A percentile compares a stretch with the other conserved stretches of the same genome.
phyloP scores from a whole-genome alignment of 2,329 filamentous ascomycete species.

The Fusarium globosum region DNA sequence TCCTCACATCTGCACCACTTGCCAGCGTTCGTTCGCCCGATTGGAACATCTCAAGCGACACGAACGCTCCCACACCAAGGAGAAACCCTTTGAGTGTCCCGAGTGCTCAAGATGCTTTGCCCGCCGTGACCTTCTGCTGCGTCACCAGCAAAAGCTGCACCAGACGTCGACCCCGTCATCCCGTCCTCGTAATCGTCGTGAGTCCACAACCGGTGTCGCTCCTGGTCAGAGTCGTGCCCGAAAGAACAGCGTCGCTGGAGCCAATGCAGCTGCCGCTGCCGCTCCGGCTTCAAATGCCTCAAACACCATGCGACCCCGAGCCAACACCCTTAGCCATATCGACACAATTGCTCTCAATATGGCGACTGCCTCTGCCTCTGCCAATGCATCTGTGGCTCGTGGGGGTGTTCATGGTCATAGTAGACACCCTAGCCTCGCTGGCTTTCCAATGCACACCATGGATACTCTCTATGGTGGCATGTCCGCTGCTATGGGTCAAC shows the following conservation, averaged over 20 bases:
- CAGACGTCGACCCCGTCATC: conserved; percentile 90
- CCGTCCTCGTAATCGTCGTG: conserved; percentile 86
- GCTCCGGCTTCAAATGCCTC: conserved; percentile 59
- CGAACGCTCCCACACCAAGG: conserved; percentile 97
- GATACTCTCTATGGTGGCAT: conserved; percentile 78
- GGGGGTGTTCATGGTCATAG: conserved; percentile 65
- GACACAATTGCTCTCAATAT: conserved; percentile 81
- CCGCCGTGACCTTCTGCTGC: conserved; percentile 86
- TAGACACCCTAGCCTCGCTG: conserved; percentile 80
- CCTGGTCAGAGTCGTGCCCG: conserved; percentile 79
- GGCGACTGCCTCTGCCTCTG: conserved; percentile 67
- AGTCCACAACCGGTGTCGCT: conserved; percentile 82
- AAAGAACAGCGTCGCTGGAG: conserved; percentile 87
- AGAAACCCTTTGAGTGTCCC: conserved; percentile 98
- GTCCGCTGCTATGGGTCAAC: conserved; percentile 74
- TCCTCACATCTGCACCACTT: conserved; percentile 93
- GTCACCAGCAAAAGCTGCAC: conserved; percentile 98
- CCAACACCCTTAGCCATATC: conserved; percentile 96
- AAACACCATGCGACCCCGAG: conserved; percentile 82
- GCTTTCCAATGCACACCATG: conserved; percentile 68
- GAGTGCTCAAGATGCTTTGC: conserved; percentile 97
- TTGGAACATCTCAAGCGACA: conserved; percentile 97
- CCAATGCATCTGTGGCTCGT: conserved; percentile 64
- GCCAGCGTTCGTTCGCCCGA: conserved; percentile 90
- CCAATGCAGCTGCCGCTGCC: conserved; percentile 54